A percentile compares a stretch with the other conserved stretches of the same genome.
Evolutionary conservation across 2,329 filamentous ascomycete genomes (phyloP).

Genomic region (Paecilomyces sp.): DNA sequence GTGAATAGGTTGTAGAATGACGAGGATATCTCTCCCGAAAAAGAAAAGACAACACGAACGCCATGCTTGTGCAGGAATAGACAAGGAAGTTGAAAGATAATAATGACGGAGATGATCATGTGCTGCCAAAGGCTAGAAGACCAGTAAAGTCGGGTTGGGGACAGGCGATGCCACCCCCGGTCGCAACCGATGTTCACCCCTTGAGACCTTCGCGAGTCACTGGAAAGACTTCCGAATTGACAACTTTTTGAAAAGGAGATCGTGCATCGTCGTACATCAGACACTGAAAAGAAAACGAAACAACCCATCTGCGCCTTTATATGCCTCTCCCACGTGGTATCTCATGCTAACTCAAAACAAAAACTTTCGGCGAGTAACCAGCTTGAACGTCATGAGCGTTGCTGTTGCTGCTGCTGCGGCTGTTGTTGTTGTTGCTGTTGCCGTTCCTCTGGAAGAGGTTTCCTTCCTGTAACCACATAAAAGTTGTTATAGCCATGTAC

Average conservation of each 20-base stretch:
- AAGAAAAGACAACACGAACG: too few species aligned
- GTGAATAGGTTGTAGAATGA: too few species aligned
- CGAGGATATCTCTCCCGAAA: too few species aligned
- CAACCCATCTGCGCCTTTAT: not conserved
- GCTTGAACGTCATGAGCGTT: not conserved
- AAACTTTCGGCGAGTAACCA: not conserved
- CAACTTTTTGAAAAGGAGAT: not conserved
- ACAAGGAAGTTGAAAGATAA: too few species aligned
- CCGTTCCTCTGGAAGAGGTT: slow-evolving; percentile 18
- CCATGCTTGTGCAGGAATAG: too few species aligned
- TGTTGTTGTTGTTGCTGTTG: not conserved
- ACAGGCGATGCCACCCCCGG: too few species aligned
- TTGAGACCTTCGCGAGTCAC: not conserved
- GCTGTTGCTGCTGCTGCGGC: not conserved
- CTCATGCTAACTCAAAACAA: not conserved
- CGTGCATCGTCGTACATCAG: not conserved
- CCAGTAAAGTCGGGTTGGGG: too few species aligned
- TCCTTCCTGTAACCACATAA: slow-evolving; percentile 31
- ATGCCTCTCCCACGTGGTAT: not conserved
- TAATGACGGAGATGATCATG: too few species aligned
- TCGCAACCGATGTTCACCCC: too few species aligned
- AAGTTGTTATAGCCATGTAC: slow-evolving; percentile 37
- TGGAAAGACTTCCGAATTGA: not conserved
- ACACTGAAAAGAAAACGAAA: not conserved
- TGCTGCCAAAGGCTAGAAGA: too few species aligned